phyloP scores from a whole-genome alignment of 73 alveolate genomes.

The Symbiodinium pilosum region DNA sequence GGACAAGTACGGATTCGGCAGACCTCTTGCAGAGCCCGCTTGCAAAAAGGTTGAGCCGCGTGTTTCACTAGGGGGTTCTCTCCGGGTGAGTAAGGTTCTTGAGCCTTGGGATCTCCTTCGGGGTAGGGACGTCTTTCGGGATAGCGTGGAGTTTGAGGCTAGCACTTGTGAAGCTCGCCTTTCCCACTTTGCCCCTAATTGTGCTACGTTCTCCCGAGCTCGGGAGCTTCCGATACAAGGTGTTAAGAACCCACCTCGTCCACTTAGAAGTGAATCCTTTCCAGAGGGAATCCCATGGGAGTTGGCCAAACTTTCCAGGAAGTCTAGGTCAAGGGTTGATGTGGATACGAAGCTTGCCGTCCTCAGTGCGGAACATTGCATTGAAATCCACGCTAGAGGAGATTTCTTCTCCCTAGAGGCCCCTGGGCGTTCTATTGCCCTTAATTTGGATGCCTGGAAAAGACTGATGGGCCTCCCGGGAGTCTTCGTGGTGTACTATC shows the following conservation, averaged over 20 bases:
- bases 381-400: neutral
- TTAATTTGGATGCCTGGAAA: neutral
- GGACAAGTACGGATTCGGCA: neutral
- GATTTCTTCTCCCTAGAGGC: neutral
- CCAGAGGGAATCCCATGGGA: constrained; percentile 27
- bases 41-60: neutral
- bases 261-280: neutral
- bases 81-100: neutral
- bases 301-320: neutral
- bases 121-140: constrained; percentile 1
- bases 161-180: neutral
- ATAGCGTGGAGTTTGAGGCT: neutral
- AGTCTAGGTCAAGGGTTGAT: neutral
- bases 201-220: constrained; percentile 30
- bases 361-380: neutral
- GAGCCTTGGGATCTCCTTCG: constrained; percentile 18
- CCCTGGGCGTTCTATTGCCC: constrained; percentile 4
- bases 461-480: neutral
- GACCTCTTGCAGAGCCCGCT: neutral
- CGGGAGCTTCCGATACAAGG: constrained; percentile 6
- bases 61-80: neutral
- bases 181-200: constrained; percentile 8
- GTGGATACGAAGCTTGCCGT: constrained; percentile 16
- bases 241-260: neutral
- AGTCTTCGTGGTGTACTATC: neutral